Conservation (phyloP, 2,329 filamentous ascomycete genomes). For the Dendryphion nanum region DNA sequence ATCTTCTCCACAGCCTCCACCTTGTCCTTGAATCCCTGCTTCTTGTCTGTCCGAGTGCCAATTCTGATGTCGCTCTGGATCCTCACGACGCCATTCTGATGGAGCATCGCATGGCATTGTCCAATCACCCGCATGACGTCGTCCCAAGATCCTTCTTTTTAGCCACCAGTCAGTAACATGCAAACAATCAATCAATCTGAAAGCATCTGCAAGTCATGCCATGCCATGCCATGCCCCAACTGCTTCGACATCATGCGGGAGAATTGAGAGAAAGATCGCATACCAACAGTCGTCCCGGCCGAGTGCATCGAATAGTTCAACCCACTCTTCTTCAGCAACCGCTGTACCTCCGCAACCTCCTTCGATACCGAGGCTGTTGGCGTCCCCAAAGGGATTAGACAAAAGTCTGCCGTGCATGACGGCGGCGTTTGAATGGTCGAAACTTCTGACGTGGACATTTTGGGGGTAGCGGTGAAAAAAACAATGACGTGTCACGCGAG, state of each 20-base stretch:
- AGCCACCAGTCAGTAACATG: no score
- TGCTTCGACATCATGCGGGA: no score
- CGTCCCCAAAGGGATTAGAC: conserved; percentile 74
- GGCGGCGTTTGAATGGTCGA: conserved; percentile 52
- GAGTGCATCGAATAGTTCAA: conserved; percentile 88
- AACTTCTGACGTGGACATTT: conserved; percentile 3
- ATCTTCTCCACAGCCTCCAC: conserved; percentile 61
- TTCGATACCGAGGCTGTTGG: conserved; percentile 50
- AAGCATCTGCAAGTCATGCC: no score
- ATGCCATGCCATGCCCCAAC: no score
- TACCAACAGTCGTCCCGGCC: conserved; percentile 88
- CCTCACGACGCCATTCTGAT: conserved; percentile 48
- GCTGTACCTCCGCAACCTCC: conserved; percentile 86
- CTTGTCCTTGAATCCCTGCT: conserved; percentile 74
- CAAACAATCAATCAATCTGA: no score
- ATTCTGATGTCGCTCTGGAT: conserved; percentile 88
- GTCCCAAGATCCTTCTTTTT: conserved; percentile 86
- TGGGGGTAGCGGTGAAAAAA: no score
- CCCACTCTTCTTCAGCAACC: conserved; percentile 76
- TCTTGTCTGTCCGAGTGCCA: conserved; percentile 83
- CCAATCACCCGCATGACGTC: conserved; percentile 66
- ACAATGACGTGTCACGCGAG: no score
- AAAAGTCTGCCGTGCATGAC: conserved; percentile 85
- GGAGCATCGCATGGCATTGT: conserved; percentile 40
- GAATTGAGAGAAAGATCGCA: conserved; percentile 29